phyloP scores from a whole-genome alignment of 2,329 filamentous ascomycete genomes.

The Pyricularia sp. region DNA sequence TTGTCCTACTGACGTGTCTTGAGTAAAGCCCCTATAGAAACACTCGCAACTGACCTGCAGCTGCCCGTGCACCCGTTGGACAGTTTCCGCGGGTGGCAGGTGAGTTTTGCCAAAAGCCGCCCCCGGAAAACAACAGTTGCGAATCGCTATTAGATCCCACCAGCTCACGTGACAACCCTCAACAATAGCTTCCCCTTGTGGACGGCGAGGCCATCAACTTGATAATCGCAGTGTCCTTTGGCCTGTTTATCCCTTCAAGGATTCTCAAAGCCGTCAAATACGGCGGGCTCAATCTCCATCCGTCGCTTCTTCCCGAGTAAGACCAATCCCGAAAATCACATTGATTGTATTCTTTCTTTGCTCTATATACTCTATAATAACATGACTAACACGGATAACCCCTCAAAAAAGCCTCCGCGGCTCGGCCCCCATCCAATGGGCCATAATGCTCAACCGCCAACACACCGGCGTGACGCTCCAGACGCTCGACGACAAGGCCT shows the following conservation, averaged over 20 bases:
- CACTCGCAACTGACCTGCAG: conserved; percentile 50
- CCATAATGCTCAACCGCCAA: conserved; percentile 54
- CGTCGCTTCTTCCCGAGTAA: conserved; percentile 79
- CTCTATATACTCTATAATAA: background rate
- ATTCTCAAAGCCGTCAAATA: conserved; percentile 64
- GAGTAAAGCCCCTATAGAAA: conserved; percentile 52
- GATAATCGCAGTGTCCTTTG: conserved; percentile 89
- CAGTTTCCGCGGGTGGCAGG: conserved; percentile 75
- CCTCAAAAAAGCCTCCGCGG: conserved; percentile 58
- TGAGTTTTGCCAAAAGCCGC: conserved; percentile 26
- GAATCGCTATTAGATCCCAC: background rate
- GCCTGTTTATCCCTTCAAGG: conserved; percentile 72
- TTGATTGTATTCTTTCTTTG: background rate
- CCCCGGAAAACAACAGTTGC: background rate
- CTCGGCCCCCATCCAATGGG: conserved; percentile 76
- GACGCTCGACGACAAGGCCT: conserved; percentile 65
- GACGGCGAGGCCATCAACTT: conserved; percentile 50
- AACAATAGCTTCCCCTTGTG: background rate
- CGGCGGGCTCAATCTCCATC: conserved; percentile 88
- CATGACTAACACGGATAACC: conserved; percentile 3
- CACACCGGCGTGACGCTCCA: conserved; percentile 75
- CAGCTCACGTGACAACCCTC: background rate
- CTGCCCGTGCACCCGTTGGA: conserved; percentile 66
- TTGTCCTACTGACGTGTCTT: background rate
- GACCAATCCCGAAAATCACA: conserved; percentile 10